Evolutionary conservation across 805 yeast genomes (phyloP).

Genomic region (Spathaspora arborariae): DNA sequence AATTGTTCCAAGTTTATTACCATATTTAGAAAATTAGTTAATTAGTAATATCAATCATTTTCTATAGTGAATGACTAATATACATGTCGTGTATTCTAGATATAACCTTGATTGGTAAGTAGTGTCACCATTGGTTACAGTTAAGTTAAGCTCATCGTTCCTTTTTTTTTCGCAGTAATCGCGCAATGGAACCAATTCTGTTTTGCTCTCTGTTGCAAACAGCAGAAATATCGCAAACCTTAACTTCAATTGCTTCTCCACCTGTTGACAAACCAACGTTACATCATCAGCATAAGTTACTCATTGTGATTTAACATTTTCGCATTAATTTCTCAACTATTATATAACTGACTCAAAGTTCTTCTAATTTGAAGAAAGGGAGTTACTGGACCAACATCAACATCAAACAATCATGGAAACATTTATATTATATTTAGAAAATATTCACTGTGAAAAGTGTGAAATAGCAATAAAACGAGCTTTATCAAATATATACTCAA

Average conservation of each 20-base stretch:
- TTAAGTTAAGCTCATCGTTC: background rate
- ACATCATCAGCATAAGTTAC: background rate
- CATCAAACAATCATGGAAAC: constrained; percentile 6
- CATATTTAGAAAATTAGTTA: background rate
- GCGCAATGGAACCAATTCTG: background rate
- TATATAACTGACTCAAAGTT: background rate
- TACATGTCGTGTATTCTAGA: no score
- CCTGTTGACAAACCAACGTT: background rate
- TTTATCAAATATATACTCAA: constrained; percentile 16
- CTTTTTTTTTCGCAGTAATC: background rate
- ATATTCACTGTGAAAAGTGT: constrained; percentile 57
- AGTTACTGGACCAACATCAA: no score
- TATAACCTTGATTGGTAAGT: no score
- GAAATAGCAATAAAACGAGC: constrained; percentile 31
- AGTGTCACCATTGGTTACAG: no score
- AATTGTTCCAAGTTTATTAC: constrained; percentile 19
- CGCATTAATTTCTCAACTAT: no score
- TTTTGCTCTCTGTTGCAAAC: background rate
- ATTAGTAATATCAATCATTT: background rate
- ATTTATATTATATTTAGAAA: constrained; percentile 28
- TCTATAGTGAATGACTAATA: no score
- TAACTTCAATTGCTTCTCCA: background rate
- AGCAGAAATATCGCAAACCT: background rate
- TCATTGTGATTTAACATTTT: background rate
- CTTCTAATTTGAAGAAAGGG: background rate